These are phyloP conservation scores for Nephelium lappaceum DNA, from an alignment of 345 rosid species.

Conservation along the genomic window DNA sequence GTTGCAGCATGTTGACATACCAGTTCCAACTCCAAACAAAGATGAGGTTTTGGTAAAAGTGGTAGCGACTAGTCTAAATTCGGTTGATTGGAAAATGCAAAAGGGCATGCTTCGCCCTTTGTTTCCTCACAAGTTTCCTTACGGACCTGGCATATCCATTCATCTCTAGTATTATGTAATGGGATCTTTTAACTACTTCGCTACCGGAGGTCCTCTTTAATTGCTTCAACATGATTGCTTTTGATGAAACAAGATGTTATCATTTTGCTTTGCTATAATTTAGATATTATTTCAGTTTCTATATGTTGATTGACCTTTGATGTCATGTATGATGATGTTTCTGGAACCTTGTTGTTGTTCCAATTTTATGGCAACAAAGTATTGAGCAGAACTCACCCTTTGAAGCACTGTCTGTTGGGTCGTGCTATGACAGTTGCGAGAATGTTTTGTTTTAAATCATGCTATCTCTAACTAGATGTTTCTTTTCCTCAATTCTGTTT, in stretches of 20 bases:
- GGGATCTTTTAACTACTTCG: background rate
- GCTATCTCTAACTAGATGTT: background rate
- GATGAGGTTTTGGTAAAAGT: constrained; percentile 58
- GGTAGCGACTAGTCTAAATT: constrained; percentile 63
- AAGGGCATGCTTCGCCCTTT: constrained; percentile 64
- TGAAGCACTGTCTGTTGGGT: background rate
- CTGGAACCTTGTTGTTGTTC: background rate
- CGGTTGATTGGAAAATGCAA: constrained; percentile 73
- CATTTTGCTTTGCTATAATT: background rate
- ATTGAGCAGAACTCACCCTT: background rate
- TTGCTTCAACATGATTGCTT: background rate
- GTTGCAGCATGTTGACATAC: constrained; percentile 66
- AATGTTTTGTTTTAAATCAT: too few species aligned
- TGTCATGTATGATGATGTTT: constrained; percentile 1
- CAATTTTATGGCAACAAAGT: background rate
- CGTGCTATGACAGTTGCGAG: background rate
- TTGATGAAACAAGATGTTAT: background rate
- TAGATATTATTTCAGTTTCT: background rate
- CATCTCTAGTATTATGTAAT: background rate
- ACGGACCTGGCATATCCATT: constrained; percentile 54
- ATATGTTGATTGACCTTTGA: background rate
- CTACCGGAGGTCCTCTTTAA: background rate
- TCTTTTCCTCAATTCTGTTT: background rate
- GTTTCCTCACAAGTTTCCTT: constrained; percentile 73
- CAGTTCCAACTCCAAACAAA: constrained; percentile 48